Evolutionary conservation across 495 filamentous ascomycete species (phyloP).

Genomic region (Penicillium paxilli): DNA sequence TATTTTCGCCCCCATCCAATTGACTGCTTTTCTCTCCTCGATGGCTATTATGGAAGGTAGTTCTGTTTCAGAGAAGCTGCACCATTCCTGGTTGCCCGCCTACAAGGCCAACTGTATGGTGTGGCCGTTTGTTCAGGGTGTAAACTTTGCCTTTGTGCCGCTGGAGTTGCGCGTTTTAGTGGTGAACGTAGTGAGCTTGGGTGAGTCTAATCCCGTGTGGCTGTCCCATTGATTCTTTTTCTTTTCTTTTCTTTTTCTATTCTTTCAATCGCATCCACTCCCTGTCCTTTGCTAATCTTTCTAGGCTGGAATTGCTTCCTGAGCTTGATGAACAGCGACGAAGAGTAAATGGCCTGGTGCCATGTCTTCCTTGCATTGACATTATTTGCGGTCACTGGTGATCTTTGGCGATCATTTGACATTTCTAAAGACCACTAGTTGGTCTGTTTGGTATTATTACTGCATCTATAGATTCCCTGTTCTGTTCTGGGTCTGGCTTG

Average conservation of each 20-base stretch:
- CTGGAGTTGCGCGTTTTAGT: conserved; percentile 82
- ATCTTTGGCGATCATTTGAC: too few relatives aligned
- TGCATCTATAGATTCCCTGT: too few relatives aligned
- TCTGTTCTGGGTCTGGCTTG: too few relatives aligned
- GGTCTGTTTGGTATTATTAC: too few relatives aligned
- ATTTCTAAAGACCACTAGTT: too few relatives aligned
- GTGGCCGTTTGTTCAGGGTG: conserved; percentile 88
- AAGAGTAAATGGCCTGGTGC: conserved; percentile 18
- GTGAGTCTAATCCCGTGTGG: conserved; percentile 42
- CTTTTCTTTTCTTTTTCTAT: neutral
- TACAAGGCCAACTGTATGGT: conserved; percentile 86
- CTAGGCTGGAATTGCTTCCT: conserved; percentile 96
- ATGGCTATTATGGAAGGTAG: conserved; percentile 88
- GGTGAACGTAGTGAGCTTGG: conserved; percentile 80
- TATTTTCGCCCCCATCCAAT: conserved; percentile 80
- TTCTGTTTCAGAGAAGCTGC: conserved; percentile 68
- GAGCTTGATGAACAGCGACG: conserved; percentile 74
- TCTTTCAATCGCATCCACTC: too few relatives aligned
- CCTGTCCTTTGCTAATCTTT: too few relatives aligned
- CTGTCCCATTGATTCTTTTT: neutral
- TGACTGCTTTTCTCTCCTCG: conserved; percentile 77
- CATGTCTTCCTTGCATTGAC: neutral
- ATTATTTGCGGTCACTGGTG: neutral
- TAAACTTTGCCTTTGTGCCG: conserved; percentile 90
- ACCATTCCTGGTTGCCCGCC: conserved; percentile 63